phyloP scores from a whole-genome alignment of 2,329 filamentous ascomycete species.

The Aureobasidium sp. region DNA sequence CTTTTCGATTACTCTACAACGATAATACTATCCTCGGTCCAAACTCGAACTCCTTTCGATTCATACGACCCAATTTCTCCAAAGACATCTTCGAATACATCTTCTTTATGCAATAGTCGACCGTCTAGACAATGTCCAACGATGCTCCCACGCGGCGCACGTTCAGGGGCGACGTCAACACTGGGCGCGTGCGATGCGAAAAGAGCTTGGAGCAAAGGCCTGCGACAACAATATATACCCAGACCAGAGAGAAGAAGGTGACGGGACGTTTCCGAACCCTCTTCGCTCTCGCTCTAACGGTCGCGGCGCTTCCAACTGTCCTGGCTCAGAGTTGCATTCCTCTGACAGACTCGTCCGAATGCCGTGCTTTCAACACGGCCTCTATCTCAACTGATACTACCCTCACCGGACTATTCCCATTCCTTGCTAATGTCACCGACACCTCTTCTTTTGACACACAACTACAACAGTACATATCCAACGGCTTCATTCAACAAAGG shows the following conservation, averaged over 20 bases:
- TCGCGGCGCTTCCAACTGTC: constrained; percentile 14
- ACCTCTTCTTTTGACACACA: constrained; percentile 67
- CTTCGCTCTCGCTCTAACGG: constrained; percentile 7
- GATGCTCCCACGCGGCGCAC: neutral
- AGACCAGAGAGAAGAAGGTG: neutral
- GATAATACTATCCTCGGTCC: constrained; percentile 1
- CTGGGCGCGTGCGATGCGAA: neutral
- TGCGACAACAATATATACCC: neutral
- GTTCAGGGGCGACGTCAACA: neutral
- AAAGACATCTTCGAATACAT: constrained; percentile 2
- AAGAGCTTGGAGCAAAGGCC: neutral
- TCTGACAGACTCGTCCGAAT: constrained; percentile 59
- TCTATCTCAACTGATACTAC: constrained; percentile 58
- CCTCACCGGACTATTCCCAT: constrained; percentile 60
- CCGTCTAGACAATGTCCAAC: constrained; percentile 4
- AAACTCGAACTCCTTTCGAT: neutral
- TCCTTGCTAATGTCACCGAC: constrained; percentile 73
- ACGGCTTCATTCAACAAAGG: constrained; percentile 66
- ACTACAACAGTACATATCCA: constrained; percentile 63
- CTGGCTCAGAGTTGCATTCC: constrained; percentile 53
- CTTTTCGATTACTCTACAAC: neutral
- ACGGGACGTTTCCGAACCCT: neutral
- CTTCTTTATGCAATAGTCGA: constrained; percentile 10
- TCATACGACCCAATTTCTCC: constrained; percentile 8
- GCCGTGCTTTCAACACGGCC: constrained; percentile 62